Base-by-base conservation (phyloP, 495 filamentous ascomycete genomes). In the Talaromyces borbonicus region DNA sequence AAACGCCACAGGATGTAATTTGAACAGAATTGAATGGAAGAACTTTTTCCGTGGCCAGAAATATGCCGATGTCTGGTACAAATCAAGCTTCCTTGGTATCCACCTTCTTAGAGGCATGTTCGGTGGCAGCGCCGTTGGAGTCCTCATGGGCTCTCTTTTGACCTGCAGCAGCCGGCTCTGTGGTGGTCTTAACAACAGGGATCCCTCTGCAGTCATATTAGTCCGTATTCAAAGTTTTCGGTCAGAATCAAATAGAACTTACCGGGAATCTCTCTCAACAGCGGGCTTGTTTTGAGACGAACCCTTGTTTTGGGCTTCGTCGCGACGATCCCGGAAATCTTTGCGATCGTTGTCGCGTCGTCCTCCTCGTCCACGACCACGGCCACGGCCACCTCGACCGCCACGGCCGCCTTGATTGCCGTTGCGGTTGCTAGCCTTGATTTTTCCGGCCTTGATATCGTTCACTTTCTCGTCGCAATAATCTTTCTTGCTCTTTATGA, bases 401-500 rank as follows among this genome's bases (percentile, higher is more conserved):
- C 57, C 56, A 24, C 56, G 49, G 19, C 49, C 35, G n/a, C 52
- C 54, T 31, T 56, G 56, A 27, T 56, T 47, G 18, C 61, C 56
- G 46, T 59, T 58, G 25, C 51, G 36, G 47, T 54, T 61, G 56
- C 64, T 75, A 32, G 80, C 75, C 53, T 77, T 63, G 30, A 93
- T 61, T 33, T 74, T 77, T 23, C 86, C 90, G 6, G 79, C 74
- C 50, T 79, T 74, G 64, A 93, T 94, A 20, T 86, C 80, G 43
- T 77, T 60, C 27, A 73, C 72, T 71, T 95, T 94, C 59, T 78
- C 74, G 19, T 86, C 78, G 43, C 81, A 77, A 60, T 98, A 98
- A n/a, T 79, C 80, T 52, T 77, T 76, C 79, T 97, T 97, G 63
- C 77, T 79, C 73, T 81, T 86, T 67, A 94, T 81, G 47, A 74